Base-by-base conservation (phyloP, 805 yeast species). In the Candida railenensis region DNA sequence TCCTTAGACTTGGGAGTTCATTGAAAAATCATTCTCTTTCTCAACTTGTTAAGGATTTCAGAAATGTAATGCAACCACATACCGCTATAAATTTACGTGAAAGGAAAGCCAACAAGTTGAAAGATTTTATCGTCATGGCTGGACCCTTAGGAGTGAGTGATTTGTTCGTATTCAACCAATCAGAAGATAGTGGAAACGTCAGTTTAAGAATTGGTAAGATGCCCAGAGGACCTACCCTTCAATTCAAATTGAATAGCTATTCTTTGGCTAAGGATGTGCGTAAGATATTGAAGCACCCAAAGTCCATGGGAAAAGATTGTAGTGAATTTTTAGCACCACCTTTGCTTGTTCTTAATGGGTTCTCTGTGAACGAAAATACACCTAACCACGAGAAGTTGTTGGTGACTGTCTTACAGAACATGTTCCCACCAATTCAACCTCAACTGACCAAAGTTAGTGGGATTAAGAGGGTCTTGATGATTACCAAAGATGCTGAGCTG, bases 51-150 rank as follows among this genome's bases (percentile, higher is more conserved):
- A 77, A 77, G 49, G 99, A 94, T 65, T 82, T 91, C 65, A 80
- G 99, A 61, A 79, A 80, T 50, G 81, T 90, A 53, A 90, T 94
- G 97, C 94, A 89, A 62, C 99, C 99, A 12, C 96, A 92, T 59
- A 94, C 99, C 2, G 97, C 98, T 11, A 82, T 89, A 57, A 87
- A 82, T 54, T 76, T 94, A 48, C 78, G 84, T 53, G 99, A 94
- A 67, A 76, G 98, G 43, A 89, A 88, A 62, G 74, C 88, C 34
- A 94, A 94, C 66, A 87, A 83, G 61, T 74, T 94, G 54, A 89
- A 87, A 64, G 99, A 92, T 68, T 94, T 87, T 57, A 80, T 91
- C n/a, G 96, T 89, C n/a, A 91, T 94, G 97, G 88, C 97, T 34
- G 98, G 98, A 4, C 98, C 98, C 12, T 73, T 94, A 38, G 96